Percentiles rank a stretch among this genome's conserved stretches.
Evolutionary conservation across 2,329 filamentous ascomycete species (phyloP).

Genomic region (Tolypocladium ophioglossoides): DNA sequence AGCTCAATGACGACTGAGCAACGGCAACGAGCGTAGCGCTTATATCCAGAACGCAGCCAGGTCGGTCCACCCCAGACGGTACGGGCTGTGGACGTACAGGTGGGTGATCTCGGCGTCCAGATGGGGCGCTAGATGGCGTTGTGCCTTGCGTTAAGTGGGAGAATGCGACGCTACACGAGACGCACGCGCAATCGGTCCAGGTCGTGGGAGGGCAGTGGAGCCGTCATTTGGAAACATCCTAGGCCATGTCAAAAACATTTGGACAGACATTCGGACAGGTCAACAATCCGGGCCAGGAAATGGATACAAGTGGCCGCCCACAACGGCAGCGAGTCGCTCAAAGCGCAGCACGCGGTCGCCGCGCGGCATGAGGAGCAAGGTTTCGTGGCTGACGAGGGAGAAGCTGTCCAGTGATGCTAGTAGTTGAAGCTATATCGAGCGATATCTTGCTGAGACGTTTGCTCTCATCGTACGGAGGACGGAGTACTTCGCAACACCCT

Average conservation of each 20-base stretch:
- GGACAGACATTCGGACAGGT: no score
- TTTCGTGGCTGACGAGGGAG: no score
- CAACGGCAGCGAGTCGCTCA: constrained; percentile 51
- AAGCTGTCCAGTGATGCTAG: no score
- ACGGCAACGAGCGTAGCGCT: constrained; percentile 70
- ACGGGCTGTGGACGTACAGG: constrained; percentile 80
- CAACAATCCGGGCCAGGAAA: constrained; percentile 50
- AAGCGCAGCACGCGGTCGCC: no score
- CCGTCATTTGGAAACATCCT: constrained; percentile 63
- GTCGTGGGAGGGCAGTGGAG: constrained; percentile 54
- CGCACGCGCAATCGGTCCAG: constrained; percentile 56
- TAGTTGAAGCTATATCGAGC: no score
- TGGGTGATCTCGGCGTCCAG: constrained; percentile 75
- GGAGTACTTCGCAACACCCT: no score
- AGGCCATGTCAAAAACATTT: constrained; percentile 56
- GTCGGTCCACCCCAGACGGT: constrained; percentile 82
- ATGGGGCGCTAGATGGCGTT: constrained; percentile 85
- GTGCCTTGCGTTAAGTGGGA: constrained; percentile 71
- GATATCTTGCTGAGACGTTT: no score
- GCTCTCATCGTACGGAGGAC: no score
- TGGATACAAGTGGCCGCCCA: constrained; percentile 47
- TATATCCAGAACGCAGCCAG: constrained; percentile 75
- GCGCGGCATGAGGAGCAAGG: no score
- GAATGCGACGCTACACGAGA: constrained; percentile 66
- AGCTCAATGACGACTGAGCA: constrained; percentile 78